phyloP scores from a whole-genome alignment of 306 rosid genomes.

The Casuarina glauca region DNA sequence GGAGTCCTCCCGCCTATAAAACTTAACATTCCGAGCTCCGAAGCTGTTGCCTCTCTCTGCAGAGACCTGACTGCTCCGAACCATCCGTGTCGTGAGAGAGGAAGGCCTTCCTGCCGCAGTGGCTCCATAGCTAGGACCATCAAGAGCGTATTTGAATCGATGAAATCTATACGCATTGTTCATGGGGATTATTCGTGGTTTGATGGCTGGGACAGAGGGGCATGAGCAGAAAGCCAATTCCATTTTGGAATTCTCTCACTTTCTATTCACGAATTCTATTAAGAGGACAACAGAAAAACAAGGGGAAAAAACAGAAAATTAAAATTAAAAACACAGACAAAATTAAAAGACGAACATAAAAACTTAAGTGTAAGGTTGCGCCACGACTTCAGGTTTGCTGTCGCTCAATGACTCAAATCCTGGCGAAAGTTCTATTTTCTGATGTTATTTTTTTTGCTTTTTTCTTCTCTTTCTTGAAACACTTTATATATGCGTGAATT shows the following conservation, averaged over 20 bases:
- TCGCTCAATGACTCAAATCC: too few species aligned
- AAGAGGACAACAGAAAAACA: too few species aligned
- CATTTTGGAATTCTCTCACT: constrained; percentile 8
- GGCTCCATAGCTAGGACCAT: neutral
- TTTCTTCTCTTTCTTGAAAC: too few species aligned
- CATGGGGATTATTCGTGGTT: constrained; percentile 30
- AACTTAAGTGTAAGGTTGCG: constrained; percentile 26
- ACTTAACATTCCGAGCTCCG: constrained; percentile 30
- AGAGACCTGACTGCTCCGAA: constrained; percentile 35
- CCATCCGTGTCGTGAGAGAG: constrained; percentile 24
- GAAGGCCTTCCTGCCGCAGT: neutral
- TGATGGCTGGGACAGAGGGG: constrained; percentile 29
- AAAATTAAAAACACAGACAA: too few species aligned
- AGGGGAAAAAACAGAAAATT: too few species aligned
- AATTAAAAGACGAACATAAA: too few species aligned
- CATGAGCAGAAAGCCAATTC: constrained; percentile 42
- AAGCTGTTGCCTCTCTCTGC: constrained; percentile 27
- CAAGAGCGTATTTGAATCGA: constrained; percentile 8
- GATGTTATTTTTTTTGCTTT: too few species aligned
- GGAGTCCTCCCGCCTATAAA: constrained; percentile 48
- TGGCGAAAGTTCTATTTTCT: too few species aligned
- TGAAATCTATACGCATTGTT: constrained; percentile 7
- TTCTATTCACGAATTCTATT: neutral
- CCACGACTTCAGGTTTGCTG: constrained; percentile 37
- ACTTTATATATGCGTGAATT: too few species aligned